Conservation (phyloP, 495 filamentous ascomycete genomes). For the Daldinia grandis region DNA sequence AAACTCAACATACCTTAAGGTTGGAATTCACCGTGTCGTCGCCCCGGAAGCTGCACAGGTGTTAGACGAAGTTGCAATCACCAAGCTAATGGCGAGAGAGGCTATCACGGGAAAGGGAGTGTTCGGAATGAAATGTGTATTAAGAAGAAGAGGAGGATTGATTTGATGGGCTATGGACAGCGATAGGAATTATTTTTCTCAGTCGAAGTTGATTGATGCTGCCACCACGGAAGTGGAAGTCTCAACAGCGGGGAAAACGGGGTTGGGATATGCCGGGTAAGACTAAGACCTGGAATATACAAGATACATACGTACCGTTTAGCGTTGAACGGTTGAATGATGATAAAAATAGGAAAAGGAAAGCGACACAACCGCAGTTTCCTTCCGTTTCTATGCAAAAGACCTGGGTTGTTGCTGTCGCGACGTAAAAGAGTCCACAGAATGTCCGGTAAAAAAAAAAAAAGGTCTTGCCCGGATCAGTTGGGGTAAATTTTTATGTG, state of each 20-base stretch:
- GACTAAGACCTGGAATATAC: background rate
- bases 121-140: conserved; percentile 22
- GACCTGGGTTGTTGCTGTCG: conserved; percentile 22
- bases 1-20: conserved; percentile 28
- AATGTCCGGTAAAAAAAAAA: conserved; percentile 31
- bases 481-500: conserved; percentile 42
- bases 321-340: background rate
- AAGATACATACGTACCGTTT: background rate
- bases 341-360: background rate
- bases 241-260: conserved; percentile 17
- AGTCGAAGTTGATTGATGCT: conserved; percentile 24
- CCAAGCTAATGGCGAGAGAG: conserved; percentile 10
- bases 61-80: conserved; percentile 28
- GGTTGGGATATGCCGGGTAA: conserved; percentile 7
- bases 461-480: conserved; percentile 34
- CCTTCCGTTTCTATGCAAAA: conserved; percentile 17
- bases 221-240: conserved; percentile 9
- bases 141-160: conserved; percentile 8
- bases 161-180: conserved; percentile 23
- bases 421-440: conserved; percentile 30
- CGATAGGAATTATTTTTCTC: conserved; percentile 38
- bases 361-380: conserved; percentile 1
- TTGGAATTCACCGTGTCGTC: conserved; percentile 17
- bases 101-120: conserved; percentile 8
- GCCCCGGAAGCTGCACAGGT: conserved; percentile 21